These are phyloP conservation scores for Penicillium verrucosum DNA, from an alignment of 2,329 filamentous ascomycete genomes.

Conservation along the genomic window DNA sequence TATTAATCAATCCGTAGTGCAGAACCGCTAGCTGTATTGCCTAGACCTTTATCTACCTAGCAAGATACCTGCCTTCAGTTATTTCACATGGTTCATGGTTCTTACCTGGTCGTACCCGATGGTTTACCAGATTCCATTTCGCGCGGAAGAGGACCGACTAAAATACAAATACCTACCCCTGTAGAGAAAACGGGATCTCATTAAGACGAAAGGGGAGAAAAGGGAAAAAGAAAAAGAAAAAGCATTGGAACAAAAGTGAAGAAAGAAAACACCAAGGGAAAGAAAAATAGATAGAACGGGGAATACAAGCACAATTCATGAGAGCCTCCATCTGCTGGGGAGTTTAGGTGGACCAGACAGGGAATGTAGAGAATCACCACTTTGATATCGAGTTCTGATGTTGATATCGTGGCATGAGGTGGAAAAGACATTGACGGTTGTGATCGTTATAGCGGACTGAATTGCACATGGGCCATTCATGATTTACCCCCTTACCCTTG, in stretches of 20 bases:
- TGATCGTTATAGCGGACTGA: conserved; percentile 26
- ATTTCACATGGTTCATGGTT: conserved; percentile 21
- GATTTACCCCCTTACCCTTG: conserved; percentile 38
- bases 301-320: conserved; percentile 20
- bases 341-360: neutral
- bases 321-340: conserved; percentile 2
- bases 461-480: conserved; percentile 22
- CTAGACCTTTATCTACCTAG: conserved; percentile 13
- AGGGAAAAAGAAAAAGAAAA: conserved; percentile 35
- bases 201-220: conserved; percentile 23
- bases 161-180: conserved; percentile 45
- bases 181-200: conserved; percentile 20
- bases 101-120: conserved; percentile 47
- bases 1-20: conserved; percentile 2
- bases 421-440: conserved; percentile 1
- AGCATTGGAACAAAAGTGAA: conserved; percentile 15
- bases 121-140: conserved; percentile 17
- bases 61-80: conserved; percentile 23
- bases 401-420: neutral
- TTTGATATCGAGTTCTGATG: neutral
- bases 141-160: conserved; percentile 26
- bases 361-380: neutral
- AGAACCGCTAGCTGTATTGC: conserved; percentile 3
- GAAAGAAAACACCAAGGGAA: conserved; percentile 25
- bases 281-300: conserved; percentile 25